Percentiles rank a stretch among this genome's conserved stretches.
These are phyloP conservation scores for Plasmodium sp. DNA, from an alignment of 169 alveolate genomes.

Conservation along the genomic window DNA sequence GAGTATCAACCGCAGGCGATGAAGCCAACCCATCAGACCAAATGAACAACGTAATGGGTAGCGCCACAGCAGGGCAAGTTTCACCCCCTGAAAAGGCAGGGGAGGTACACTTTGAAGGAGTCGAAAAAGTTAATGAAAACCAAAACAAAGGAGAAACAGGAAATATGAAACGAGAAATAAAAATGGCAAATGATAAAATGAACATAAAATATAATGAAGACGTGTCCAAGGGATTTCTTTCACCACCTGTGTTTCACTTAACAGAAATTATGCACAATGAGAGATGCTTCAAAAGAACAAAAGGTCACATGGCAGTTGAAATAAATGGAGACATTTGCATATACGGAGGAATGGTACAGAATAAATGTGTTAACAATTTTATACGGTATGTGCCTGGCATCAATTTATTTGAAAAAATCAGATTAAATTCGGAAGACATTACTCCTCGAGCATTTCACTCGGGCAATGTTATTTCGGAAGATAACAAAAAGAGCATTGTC, in stretches of 20 bases:
- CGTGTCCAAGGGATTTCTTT: slow-evolving; percentile 43
- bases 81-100: neutral
- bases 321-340: slow-evolving; percentile 74
- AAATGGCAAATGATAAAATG: neutral
- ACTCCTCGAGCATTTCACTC: slow-evolving; percentile 51
- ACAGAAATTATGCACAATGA: slow-evolving; percentile 74
- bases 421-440: slow-evolving; percentile 51
- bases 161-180: neutral
- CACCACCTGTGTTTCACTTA: slow-evolving; percentile 73
- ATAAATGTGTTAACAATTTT: slow-evolving; percentile 61
- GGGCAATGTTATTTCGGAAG: slow-evolving; percentile 66
- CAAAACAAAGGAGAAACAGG: neutral
- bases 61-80: neutral
- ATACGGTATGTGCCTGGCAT: slow-evolving; percentile 73
- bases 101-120: neutral
- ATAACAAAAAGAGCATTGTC: slow-evolving; percentile 31
- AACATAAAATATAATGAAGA: neutral
- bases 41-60: neutral
- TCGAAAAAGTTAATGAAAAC: neutral
- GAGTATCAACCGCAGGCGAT: neutral
- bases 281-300: slow-evolving; percentile 60
- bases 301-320: slow-evolving; percentile 67
- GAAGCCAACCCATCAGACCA: neutral
- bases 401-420: slow-evolving; percentile 67
- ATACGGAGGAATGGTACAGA: slow-evolving; percentile 59